phyloP scores from a whole-genome alignment of 805 yeast species.

The Teunomyces cretensis region DNA sequence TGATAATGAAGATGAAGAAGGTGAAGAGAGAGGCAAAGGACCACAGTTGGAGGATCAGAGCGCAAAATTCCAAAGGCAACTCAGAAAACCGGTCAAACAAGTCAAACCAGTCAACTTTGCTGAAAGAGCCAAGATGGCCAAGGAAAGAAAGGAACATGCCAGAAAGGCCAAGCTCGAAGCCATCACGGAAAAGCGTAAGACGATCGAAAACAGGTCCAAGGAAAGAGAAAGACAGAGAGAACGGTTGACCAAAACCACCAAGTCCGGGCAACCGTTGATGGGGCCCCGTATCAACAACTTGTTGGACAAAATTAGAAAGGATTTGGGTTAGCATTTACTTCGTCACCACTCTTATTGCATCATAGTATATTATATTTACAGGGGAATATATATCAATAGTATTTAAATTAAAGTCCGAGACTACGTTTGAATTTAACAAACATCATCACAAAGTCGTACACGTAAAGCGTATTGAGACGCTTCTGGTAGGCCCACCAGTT shows the following conservation, averaged over 20 bases:
- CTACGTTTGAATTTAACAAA: slow-evolving; percentile 12
- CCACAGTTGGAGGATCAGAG: slow-evolving; percentile 14
- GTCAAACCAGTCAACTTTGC: slow-evolving; percentile 37
- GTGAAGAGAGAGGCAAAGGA: no score
- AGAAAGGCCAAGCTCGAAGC: slow-evolving; percentile 38
- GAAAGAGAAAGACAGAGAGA: slow-evolving; percentile 45
- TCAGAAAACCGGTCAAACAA: slow-evolving; percentile 20
- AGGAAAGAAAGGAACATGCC: slow-evolving; percentile 45
- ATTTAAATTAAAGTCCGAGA: slow-evolving; percentile 1
- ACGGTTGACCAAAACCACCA: slow-evolving; percentile 50
- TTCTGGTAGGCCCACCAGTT: slow-evolving; percentile 37
- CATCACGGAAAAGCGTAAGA: slow-evolving; percentile 38
- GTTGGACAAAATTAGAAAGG: slow-evolving; percentile 63
- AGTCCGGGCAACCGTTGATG: slow-evolving; percentile 85
- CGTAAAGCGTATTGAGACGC: slow-evolving; percentile 28
- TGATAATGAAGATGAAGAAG: slow-evolving; percentile 3
- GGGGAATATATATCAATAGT: slow-evolving; percentile 3
- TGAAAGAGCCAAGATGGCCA: slow-evolving; percentile 46
- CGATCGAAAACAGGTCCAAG: slow-evolving; percentile 35
- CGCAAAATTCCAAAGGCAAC: slow-evolving; percentile 10
- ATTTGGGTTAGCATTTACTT: slow-evolving; percentile 1
- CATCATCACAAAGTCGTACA: slow-evolving; percentile 34
- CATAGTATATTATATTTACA: neutral
- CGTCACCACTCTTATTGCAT: neutral
- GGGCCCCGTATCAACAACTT: slow-evolving; percentile 81